A percentile compares a stretch with the other conserved stretches of the same genome.
These are phyloP conservation scores for Pelargonium fulgidum DNA, from an alignment of 441 rosid species.

Conservation along the genomic window DNA sequence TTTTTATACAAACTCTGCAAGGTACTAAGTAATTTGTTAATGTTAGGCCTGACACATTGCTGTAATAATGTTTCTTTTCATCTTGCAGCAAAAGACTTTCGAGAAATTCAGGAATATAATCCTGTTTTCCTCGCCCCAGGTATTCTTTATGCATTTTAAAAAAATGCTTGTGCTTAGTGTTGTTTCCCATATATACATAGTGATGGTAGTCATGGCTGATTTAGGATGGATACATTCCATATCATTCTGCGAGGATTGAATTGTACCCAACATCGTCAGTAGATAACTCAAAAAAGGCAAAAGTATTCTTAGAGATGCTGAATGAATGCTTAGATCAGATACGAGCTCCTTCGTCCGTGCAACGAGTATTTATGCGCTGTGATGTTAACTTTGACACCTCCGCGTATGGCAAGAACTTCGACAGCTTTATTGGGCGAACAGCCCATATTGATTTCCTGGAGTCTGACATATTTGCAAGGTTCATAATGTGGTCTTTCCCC, in stretches of 20 bases:
- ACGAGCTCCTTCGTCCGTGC: constrained; percentile 58
- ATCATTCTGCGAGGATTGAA: constrained; percentile 91
- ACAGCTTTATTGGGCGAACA: constrained; percentile 79
- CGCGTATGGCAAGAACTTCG: constrained; percentile 66
- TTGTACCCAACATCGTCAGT: constrained; percentile 58
- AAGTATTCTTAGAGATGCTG: constrained; percentile 78
- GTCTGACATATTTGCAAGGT: constrained; percentile 68
- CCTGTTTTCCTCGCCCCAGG: constrained; percentile 88
- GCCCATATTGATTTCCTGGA: constrained; percentile 95
- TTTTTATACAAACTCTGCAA: constrained; percentile 76
- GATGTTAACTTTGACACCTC: constrained; percentile 80
- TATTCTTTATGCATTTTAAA: constrained; percentile 17
- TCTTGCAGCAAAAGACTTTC: constrained; percentile 76
- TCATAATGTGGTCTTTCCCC: constrained; percentile 92
- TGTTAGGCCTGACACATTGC: constrained; percentile 18
- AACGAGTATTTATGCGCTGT: constrained; percentile 76
- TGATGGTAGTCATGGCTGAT: neutral
- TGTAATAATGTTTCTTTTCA: constrained; percentile 17
- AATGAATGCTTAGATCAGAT: constrained; percentile 83
- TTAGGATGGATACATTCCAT: constrained; percentile 95
- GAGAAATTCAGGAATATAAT: constrained; percentile 62
- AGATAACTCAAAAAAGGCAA: constrained; percentile 71
- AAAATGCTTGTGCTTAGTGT: neutral
- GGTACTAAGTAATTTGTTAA: constrained; percentile 33
- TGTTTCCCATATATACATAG: neutral